Evolutionary conservation across 2,329 filamentous ascomycete genomes (phyloP).

Genomic region (Bisporella sp.): DNA sequence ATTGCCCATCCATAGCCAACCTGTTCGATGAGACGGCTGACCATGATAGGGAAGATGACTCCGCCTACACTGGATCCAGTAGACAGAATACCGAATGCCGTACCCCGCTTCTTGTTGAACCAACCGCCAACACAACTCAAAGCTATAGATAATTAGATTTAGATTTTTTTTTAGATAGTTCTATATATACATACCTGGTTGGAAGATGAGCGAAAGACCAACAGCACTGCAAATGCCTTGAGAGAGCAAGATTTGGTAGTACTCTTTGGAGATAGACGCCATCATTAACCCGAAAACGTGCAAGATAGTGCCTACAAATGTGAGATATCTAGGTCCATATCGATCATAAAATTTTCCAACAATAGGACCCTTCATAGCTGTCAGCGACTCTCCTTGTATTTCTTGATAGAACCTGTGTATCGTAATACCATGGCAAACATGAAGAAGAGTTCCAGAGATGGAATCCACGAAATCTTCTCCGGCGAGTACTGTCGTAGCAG

Average conservation of each 20-base stretch:
- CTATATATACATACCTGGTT: slow-evolving; percentile 22
- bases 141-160: slow-evolving; percentile 32
- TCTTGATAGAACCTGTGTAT: not conserved
- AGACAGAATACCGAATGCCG: slow-evolving; percentile 38
- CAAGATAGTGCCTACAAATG: slow-evolving; percentile 16
- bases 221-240: slow-evolving; percentile 46
- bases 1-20: slow-evolving; percentile 49
- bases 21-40: slow-evolving; percentile 40
- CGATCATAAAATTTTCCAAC: not conserved
- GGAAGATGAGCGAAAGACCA: slow-evolving; percentile 33
- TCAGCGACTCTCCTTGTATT: not conserved
- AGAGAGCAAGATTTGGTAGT: slow-evolving; percentile 46
- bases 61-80: slow-evolving; percentile 41
- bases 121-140: slow-evolving; percentile 32
- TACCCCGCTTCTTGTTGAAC: slow-evolving; percentile 37
- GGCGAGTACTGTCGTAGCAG: slow-evolving; percentile 39
- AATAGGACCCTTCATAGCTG: not conserved
- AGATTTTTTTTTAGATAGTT: slow-evolving; percentile 28
- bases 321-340: not conserved
- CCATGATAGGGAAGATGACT: slow-evolving; percentile 50
- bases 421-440: slow-evolving; percentile 31
- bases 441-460: slow-evolving; percentile 42
- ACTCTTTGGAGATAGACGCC: slow-evolving; percentile 30
- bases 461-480: slow-evolving; percentile 50
- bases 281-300: slow-evolving; percentile 37